Evolutionary conservation across 1,284 basidiomycete species (phyloP).

Genomic region (Tylopilus sp.): DNA sequence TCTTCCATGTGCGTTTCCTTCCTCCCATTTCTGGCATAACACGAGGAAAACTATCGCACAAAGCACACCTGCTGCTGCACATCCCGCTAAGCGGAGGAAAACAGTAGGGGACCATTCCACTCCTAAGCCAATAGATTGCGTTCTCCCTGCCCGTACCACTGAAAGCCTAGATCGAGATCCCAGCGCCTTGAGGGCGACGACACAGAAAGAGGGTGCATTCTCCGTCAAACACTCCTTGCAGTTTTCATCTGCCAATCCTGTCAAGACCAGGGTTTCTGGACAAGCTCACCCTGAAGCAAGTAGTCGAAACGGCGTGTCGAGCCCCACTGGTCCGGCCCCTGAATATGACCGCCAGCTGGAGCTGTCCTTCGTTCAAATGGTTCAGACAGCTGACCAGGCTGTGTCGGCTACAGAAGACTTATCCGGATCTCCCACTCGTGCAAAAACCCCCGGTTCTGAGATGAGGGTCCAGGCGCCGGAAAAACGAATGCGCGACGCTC

Average conservation of each 20-base stretch:
- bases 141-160: background rate
- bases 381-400: conserved; percentile 5
- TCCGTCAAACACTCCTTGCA: background rate
- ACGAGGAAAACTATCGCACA: background rate
- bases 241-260: background rate
- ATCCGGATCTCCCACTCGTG: background rate
- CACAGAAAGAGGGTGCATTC: conserved; percentile 3
- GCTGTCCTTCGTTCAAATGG: background rate
- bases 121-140: background rate
- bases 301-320: conserved; percentile 5
- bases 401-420: background rate
- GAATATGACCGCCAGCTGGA: background rate
- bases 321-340: conserved; percentile 12
- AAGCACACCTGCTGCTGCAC: conserved; percentile 1
- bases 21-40: background rate
- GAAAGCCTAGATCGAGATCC: background rate
- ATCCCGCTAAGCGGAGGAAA: conserved; percentile 10
- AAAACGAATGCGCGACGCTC: background rate
- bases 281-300: background rate
- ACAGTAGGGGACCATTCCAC: background rate
- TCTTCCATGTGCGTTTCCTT: conserved; percentile 14
- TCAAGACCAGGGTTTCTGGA: background rate
- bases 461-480: background rate
- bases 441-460: background rate
- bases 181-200: conserved; percentile 2